Conservation (phyloP, 805 yeast genomes). For the Lachancea quebecensis region DNA sequence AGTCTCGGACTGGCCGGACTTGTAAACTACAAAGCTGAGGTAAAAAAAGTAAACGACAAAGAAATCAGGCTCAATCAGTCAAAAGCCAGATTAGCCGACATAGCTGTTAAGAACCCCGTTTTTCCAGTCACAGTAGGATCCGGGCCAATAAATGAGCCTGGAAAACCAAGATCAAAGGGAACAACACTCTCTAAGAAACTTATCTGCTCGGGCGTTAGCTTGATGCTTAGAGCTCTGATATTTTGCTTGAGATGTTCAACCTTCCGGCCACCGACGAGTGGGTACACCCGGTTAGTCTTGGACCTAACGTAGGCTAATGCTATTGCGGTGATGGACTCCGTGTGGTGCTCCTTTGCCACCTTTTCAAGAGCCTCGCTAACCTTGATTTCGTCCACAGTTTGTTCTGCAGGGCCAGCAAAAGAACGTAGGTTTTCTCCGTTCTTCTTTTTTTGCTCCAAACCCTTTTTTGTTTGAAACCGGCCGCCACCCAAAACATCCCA, state of each 20-base stretch:
- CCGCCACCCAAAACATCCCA: slow-evolving; percentile 23
- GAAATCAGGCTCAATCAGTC: neutral
- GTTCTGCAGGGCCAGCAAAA: slow-evolving; percentile 1
- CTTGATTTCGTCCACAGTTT: slow-evolving; percentile 10
- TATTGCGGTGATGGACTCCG: slow-evolving; percentile 12
- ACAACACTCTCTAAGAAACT: slow-evolving; percentile 10
- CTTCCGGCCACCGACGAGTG: slow-evolving; percentile 21
- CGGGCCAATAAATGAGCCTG: slow-evolving; percentile 13
- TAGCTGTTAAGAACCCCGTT: slow-evolving; percentile 3
- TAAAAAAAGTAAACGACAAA: no score
- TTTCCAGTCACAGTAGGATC: slow-evolving; percentile 9
- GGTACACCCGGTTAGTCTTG: slow-evolving; percentile 17
- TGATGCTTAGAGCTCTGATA: slow-evolving; percentile 13
- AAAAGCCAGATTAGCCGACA: slow-evolving; percentile 2
- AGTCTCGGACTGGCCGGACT: no score
- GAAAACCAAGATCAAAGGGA: slow-evolving; percentile 18
- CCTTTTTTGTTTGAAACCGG: slow-evolving; percentile 15
- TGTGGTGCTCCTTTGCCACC: slow-evolving; percentile 15
- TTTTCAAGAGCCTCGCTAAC: slow-evolving; percentile 14
- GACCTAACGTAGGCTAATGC: slow-evolving; percentile 20
- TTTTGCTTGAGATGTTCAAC: slow-evolving; percentile 17
- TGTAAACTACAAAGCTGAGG: no score
- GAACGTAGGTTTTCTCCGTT: slow-evolving; percentile 13
- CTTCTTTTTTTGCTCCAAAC: slow-evolving; percentile 13
- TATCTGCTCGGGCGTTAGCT: slow-evolving; percentile 13